A percentile compares a stretch with the other conserved stretches of the same genome.
phyloP scores from a whole-genome alignment of 345 rosid species.

The Ailanthus altissimus region DNA sequence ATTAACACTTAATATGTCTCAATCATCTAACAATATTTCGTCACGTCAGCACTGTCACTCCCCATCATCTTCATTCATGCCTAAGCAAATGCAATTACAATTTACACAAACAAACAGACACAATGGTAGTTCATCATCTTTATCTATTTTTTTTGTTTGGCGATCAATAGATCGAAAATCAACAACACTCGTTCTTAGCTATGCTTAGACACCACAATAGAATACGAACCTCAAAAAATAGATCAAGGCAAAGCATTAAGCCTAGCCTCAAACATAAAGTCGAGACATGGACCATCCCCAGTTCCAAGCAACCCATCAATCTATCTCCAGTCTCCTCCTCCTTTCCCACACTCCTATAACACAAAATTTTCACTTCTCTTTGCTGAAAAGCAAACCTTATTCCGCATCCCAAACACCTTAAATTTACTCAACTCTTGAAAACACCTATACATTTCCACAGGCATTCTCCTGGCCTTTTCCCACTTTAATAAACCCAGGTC shows the following conservation, averaged over 20 bases:
- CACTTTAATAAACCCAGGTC: constrained; percentile 84
- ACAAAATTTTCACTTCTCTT: constrained; percentile 70
- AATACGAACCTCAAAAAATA: not conserved
- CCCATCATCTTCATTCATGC: too few species aligned
- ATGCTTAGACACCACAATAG: not conserved
- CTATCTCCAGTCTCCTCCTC: constrained; percentile 66
- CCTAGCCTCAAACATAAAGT: constrained; percentile 68
- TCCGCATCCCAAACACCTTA: constrained; percentile 88
- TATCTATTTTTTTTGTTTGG: too few species aligned
- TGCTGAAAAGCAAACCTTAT: constrained; percentile 74
- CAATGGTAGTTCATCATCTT: too few species aligned
- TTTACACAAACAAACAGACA: too few species aligned
- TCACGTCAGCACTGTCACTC: too few species aligned
- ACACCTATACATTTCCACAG: constrained; percentile 64
- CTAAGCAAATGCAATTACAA: too few species aligned
- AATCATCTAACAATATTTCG: too few species aligned
- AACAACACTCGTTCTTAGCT: too few species aligned
- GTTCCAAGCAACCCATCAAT: constrained; percentile 65
- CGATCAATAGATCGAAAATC: too few species aligned
- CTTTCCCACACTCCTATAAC: constrained; percentile 63
- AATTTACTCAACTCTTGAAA: constrained; percentile 78
- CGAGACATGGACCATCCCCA: constrained; percentile 69
- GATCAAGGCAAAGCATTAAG: constrained; percentile 55
- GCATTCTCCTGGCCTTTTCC: constrained; percentile 93
- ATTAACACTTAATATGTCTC: too few species aligned